phyloP scores from a whole-genome alignment of 164 flowering plant genomes.

The Santalum album region DNA sequence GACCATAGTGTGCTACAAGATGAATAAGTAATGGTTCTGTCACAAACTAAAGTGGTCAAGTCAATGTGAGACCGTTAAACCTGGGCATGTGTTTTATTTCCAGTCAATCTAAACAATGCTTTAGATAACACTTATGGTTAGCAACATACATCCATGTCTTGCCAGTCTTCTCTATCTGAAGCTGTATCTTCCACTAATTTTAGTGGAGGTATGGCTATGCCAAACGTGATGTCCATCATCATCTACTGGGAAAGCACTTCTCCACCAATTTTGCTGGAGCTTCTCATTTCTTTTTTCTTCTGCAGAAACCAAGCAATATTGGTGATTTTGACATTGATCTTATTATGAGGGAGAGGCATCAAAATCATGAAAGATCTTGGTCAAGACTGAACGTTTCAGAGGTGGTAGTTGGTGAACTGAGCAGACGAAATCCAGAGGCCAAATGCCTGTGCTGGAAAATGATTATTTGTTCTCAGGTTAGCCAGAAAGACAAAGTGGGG shows the following conservation, averaged over 20 bases:
- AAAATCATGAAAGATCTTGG: conserved; percentile 46
- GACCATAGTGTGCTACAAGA: too few species aligned
- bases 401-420: conserved; percentile 38
- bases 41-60: too few species aligned
- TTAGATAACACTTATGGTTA: too few species aligned
- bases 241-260: background rate
- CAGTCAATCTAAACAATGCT: too few species aligned
- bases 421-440: conserved; percentile 43
- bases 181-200: background rate
- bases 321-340: conserved; percentile 52
- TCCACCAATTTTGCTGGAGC: background rate
- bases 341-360: conserved; percentile 45
- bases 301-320: conserved; percentile 37
- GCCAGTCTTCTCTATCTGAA: background rate
- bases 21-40: too few species aligned
- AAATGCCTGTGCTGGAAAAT: conserved; percentile 85
- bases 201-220: background rate
- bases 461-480: conserved; percentile 39
- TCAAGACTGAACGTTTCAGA: conserved; percentile 78
- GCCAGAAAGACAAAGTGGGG: conserved; percentile 6
- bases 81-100: too few species aligned
- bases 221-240: background rate
- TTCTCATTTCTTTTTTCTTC: background rate
- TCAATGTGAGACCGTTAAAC: too few species aligned
- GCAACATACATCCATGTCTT: too few species aligned